phyloP scores from a whole-genome alignment of 495 filamentous ascomycete species.

The Parathielavia appendiculata region DNA sequence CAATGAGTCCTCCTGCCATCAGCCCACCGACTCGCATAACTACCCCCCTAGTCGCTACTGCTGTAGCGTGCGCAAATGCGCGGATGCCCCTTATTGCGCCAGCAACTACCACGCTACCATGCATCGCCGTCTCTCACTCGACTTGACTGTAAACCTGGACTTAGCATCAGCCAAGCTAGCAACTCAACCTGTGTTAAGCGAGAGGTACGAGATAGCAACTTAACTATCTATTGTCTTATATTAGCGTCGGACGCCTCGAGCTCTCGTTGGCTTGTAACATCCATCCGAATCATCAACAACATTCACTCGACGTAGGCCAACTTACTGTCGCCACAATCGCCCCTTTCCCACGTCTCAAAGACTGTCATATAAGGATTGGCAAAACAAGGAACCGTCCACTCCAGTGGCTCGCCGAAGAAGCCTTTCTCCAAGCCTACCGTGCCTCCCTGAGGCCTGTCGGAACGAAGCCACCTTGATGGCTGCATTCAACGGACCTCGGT shows the following conservation, averaged over 20 bases:
- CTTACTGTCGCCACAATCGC: background rate
- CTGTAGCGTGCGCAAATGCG: background rate
- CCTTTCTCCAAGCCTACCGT: slow-evolving; percentile 4
- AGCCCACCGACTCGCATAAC: background rate
- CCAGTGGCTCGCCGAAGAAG: slow-evolving; percentile 1
- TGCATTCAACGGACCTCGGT: too few species aligned
- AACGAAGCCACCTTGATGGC: too few species aligned
- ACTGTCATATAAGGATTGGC: slow-evolving; percentile 5
- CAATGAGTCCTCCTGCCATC: slow-evolving; percentile 11
- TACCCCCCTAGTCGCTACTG: background rate
- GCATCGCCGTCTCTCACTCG: slow-evolving; percentile 3
- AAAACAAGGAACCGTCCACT: background rate
- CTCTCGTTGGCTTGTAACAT: slow-evolving; percentile 11
- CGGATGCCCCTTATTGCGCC: background rate
- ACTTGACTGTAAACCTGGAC: background rate
- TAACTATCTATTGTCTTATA: slow-evolving; percentile 7
- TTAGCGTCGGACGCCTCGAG: slow-evolving; percentile 8
- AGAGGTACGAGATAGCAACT: slow-evolving; percentile 10
- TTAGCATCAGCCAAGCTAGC: slow-evolving; percentile 1
- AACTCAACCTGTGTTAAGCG: slow-evolving; percentile 10
- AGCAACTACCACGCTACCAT: background rate
- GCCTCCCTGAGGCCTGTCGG: too few species aligned
- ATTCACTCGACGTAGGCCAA: background rate
- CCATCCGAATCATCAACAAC: background rate
- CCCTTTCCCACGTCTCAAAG: background rate